These are phyloP conservation scores for Apiotrichum gamsii DNA, from an alignment of 1,284 basidiomycete species.

Conservation along the genomic window DNA sequence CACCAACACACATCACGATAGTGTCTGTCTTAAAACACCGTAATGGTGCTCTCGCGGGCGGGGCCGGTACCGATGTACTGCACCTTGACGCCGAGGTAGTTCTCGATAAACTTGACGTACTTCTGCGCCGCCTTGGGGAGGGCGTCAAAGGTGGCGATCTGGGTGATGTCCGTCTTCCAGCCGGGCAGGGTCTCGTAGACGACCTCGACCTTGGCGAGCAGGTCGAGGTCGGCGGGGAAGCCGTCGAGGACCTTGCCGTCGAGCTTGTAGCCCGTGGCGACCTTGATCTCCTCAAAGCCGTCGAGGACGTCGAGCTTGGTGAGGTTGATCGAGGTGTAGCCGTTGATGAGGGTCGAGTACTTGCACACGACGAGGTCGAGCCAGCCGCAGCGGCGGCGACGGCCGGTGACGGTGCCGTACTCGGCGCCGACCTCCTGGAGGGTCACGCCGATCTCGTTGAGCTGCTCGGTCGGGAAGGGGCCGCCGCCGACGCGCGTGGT, in stretches of 20 bases:
- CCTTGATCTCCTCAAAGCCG: conserved; percentile 76
- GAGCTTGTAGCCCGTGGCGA: conserved; percentile 73
- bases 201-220: conserved; percentile 75
- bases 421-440: conserved; percentile 91
- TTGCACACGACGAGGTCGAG: conserved; percentile 91
- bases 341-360: conserved; percentile 91
- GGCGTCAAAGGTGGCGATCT: conserved; percentile 60
- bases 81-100: conserved; percentile 69
- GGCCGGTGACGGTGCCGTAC: conserved; percentile 86
- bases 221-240: conserved; percentile 89
- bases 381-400: conserved; percentile 91
- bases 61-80: conserved; percentile 52
- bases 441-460: conserved; percentile 77
- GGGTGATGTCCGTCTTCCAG: conserved; percentile 78
- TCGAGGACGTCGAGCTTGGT: conserved; percentile 96
- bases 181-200: conserved; percentile 86
- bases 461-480: conserved; percentile 93
- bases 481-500: conserved; percentile 96
- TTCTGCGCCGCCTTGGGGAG: conserved; percentile 79
- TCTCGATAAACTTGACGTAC: conserved; percentile 86
- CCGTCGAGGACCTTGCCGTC: conserved; percentile 71
- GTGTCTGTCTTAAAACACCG: conserved; percentile 17
- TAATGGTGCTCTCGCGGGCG: conserved; percentile 43
- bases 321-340: conserved; percentile 87
- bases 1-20: too few relatives aligned